Base-by-base conservation (phyloP, 208 protist species). In the Leishmania martiniquensis region DNA sequence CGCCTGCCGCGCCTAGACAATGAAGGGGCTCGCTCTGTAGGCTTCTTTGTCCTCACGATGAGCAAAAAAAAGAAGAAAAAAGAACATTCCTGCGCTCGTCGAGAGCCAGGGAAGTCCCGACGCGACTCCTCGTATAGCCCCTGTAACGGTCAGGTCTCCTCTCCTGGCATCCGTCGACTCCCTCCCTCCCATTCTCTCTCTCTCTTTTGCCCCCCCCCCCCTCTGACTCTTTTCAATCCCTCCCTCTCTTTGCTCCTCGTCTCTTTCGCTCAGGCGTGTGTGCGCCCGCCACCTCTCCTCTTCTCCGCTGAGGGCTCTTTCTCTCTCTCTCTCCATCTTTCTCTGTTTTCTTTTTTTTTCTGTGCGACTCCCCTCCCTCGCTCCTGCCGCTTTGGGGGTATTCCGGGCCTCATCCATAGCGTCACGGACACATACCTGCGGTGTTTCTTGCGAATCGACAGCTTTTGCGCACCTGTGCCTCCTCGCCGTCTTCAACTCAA, bases 281-380 rank as follows among this genome's bases (percentile, higher is more conserved):
- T 63, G 57, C 29, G 57, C 57, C 37, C 29, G 13, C n/a, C 65
- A 69, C 39, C 20, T 44, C 44, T 69, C 65, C 25, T 69, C 65
- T 51, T 29, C 37, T 57, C 68, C 57, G 29, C 47, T 15, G 10
- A 4, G 4, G 20, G 47, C 9, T 1, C 37, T 39, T 44, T 59
- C 51, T 62, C 60, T 68, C 4, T 69, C 60, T 62, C 52, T 75
- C 12, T n/a, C n/a, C n/a, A n/a, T 1, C 37, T 39, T 44, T 59
- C 51, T 62, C 60, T 68, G n/a, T n/a, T 72, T 75, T 68, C 45
- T 49, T 45, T 72, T 4, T 57, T 57, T 7, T 42, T 32, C 29
- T 57, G 12, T 42, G 13, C 20, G 15, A 10, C 32, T 69, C 25
- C 39, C 49, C 60, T 72, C 39, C 32, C 45, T 75, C 32, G 29